A percentile compares a stretch with the other conserved stretches of the same genome.
Evolutionary conservation across 331 rosid genomes (phyloP).

Genomic region (Rosa hybrid): DNA sequence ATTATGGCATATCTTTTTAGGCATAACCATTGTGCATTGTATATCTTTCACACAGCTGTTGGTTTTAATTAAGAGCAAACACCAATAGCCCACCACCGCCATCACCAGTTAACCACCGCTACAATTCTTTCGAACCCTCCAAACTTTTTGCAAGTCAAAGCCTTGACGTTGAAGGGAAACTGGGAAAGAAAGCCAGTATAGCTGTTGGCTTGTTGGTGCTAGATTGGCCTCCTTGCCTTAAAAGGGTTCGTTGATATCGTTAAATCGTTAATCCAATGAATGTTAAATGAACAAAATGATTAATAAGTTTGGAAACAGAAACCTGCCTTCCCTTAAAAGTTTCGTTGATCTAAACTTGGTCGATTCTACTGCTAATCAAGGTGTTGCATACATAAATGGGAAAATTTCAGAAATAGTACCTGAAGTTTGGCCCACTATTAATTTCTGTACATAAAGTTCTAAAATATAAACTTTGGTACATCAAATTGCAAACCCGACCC

Average conservation of each 20-base stretch:
- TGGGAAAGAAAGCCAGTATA: neutral
- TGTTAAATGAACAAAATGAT: too few relatives aligned
- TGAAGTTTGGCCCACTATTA: too few relatives aligned
- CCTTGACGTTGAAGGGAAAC: neutral
- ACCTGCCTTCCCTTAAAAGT: neutral
- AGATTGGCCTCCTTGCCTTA: neutral
- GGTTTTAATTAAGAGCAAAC: neutral
- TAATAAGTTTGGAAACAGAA: too few relatives aligned
- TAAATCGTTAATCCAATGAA: too few relatives aligned
- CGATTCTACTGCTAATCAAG: neutral
- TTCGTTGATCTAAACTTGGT: neutral
- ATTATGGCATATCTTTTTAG: neutral
- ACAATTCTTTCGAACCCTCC: neutral
- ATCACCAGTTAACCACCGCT: too few relatives aligned
- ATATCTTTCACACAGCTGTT: neutral
- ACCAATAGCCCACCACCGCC: neutral
- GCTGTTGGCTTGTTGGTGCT: neutral
- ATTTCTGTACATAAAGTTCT: too few relatives aligned
- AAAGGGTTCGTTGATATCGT: neutral
- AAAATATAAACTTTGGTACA: too few relatives aligned
- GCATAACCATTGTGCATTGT: neutral
- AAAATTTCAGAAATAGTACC: too few relatives aligned
- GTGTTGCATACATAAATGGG: neutral
- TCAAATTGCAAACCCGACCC: too few relatives aligned
- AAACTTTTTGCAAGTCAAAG: neutral